Evolutionary conservation across 2,329 filamentous ascomycete genomes (phyloP).

Genomic region (Claviceps cyperi): DNA sequence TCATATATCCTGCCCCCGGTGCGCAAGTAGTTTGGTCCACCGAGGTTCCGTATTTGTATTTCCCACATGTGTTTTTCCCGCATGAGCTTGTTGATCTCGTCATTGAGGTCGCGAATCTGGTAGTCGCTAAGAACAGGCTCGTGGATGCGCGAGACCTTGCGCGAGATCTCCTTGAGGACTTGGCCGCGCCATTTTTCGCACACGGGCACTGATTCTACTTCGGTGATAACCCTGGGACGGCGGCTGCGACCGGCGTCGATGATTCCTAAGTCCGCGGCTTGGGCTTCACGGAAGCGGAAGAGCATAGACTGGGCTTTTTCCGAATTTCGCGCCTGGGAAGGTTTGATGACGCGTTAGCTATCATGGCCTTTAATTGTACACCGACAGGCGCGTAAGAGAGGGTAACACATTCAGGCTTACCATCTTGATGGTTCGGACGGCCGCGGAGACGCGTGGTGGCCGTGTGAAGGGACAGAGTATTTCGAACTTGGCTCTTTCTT

Average conservation of each 20-base stretch:
- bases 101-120: slow-evolving; percentile 94
- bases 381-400: not conserved
- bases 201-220: slow-evolving; percentile 65
- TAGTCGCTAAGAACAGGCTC: slow-evolving; percentile 84
- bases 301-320: slow-evolving; percentile 99
- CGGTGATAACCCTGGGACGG: slow-evolving; percentile 80
- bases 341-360: not conserved
- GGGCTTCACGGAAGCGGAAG: slow-evolving; percentile 96
- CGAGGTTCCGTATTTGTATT: slow-evolving; percentile 83
- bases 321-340: slow-evolving; percentile 72
- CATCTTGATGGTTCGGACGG: not conserved
- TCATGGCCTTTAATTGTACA: not conserved
- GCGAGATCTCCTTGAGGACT: slow-evolving; percentile 90
- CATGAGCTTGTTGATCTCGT: slow-evolving; percentile 99
- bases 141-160: slow-evolving; percentile 94
- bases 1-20: slow-evolving; percentile 56
- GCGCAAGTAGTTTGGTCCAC: slow-evolving; percentile 95
- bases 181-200: slow-evolving; percentile 99
- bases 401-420: not conserved
- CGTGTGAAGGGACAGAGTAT: not conserved
- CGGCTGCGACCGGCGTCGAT: slow-evolving; percentile 83
- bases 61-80: slow-evolving; percentile 99
- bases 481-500: not conserved
- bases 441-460: not conserved
- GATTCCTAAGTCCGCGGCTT: slow-evolving; percentile 90